Base-by-base conservation (phyloP, 164 flowering plant genomes). In the Nelumbo lutea region DNA sequence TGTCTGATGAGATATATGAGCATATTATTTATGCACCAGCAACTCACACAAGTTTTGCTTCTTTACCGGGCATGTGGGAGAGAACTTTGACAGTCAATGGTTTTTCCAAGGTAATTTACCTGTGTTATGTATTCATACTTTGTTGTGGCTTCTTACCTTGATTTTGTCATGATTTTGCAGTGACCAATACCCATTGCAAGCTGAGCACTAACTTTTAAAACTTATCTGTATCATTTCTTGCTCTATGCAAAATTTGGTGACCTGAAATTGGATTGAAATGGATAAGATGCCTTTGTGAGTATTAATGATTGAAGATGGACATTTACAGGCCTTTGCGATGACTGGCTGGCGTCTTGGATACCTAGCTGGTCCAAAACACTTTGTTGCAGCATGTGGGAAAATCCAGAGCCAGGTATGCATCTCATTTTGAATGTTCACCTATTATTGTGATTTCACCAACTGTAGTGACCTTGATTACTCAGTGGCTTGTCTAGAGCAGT, bases 261-360 rank as follows among this genome's bases (percentile, higher is more conserved):
- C 3, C 2, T 55, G 5, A 55, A 55, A 9, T 4, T 59, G 5
- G 1, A 4, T 13, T 59, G 9, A 59, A 55, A 40, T 59, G 13
- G 10, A 41, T 60, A 41, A 41, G 1, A 9, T 60, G 60, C 5
- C 9, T 59, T 4, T 42, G n/a, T 46, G 15, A 41, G 52, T 9
- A 6, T 38, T 48, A 42, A 27, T 11, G 59, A 9, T 40, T 5
- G 40, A 39, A 8, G 27, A 8, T 52, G 53, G 42, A 10, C 40
- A 9, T 68, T 66, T 82, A 57, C 69, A 93, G 98, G 88, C 97
- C 65, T 95, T 95, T 77, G 96, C 99, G 65, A 95, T 95, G 99
- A 92, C 96, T 72, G 99, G 98, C 62, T 95, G 98, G 99, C 82
- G 98, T 69, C 97, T 95, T 75, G 99, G 99, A 72, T 95, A 95